Evolutionary conservation across 2,329 filamentous ascomycete genomes (phyloP), one percentile per base, ranked within the genome.

Genomic region (Clathrospora elynae): DNA sequence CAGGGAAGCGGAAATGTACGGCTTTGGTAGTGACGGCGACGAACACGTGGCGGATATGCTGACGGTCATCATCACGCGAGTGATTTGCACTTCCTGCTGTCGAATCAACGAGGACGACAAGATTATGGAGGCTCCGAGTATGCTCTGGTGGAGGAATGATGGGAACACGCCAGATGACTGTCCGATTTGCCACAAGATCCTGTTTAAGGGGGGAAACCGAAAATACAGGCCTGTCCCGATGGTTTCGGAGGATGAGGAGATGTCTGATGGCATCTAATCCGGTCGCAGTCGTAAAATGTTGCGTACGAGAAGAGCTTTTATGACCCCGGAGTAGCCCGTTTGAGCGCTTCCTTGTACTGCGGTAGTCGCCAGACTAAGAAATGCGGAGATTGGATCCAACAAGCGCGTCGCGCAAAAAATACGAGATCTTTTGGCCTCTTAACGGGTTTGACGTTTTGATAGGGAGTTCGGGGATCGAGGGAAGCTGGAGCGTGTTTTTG

Each of bases 121-220:
- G n/a, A 10, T 23, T 23, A 10, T 37, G 3, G 6, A 14, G 4
- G 14, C 20, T 10, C 39, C 30, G 9, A 12, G 37, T 11, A 16
- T 13, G 6, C 13, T 49, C 4, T 31, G 24, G n/a, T 56, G 53
- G 53, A 33, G 25, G 25, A 35, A 46, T 16, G 14, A 20, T 7
- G 34, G 32, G 22, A 46, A 34, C 3, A 30, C 10, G 7, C 46
- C 46, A 4, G 50, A 53, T 28, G 13, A 13, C 17, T 53, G 50
- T 29, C 40, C 43, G 1, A n/a, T 53, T 8, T 53, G 50, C 38
- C 40, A 46, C 28, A 49, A 46, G 12, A 16, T 57, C 9, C 41
- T 57, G 1, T 57, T 54, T 28, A 32, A 29, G 5, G 13, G 25
- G 13, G 25, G 13, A 28, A 12, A 14, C 10, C 5, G 25, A 28